Conservation (phyloP, 495 filamentous ascomycete genomes). For the Neurospora sp. region DNA sequence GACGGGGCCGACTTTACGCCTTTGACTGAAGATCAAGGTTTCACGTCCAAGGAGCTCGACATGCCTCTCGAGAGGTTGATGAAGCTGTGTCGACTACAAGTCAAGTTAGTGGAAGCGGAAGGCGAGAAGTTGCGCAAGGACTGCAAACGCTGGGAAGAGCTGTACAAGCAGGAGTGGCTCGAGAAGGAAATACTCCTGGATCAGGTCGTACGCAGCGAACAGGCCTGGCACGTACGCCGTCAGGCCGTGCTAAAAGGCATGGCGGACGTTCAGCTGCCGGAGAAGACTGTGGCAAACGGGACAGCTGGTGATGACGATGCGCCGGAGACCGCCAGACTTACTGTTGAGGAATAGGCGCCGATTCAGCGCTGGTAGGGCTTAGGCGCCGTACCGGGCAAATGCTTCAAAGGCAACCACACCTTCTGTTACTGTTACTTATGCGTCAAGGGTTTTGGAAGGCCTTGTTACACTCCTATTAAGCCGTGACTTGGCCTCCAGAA, state of each 20-base stretch:
- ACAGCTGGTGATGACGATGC: conserved; percentile 1
- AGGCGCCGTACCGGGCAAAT: background rate
- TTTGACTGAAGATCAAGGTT: conserved; percentile 51
- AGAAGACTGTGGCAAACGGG: background rate
- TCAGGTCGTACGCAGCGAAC: conserved; percentile 44
- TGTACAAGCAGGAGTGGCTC: conserved; percentile 67
- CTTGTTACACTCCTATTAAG: background rate
- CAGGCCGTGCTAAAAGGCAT: conserved; percentile 29
- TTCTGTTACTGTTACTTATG: background rate
- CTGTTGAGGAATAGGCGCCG: background rate
- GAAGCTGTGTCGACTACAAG: conserved; percentile 62
- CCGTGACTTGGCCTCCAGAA: background rate
- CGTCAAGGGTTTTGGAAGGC: background rate
- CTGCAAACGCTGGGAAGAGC: conserved; percentile 53
- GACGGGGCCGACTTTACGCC: conserved; percentile 36
- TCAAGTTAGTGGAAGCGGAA: conserved; percentile 74
- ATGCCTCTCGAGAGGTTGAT: conserved; percentile 62
- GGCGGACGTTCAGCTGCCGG: conserved; percentile 19
- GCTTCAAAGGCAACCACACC: background rate
- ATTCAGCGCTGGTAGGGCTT: background rate
- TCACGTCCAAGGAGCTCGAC: conserved; percentile 61
- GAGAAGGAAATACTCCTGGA: conserved; percentile 65
- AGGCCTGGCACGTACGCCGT: conserved; percentile 37
- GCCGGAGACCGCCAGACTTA: background rate
- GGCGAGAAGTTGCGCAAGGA: conserved; percentile 50